Evolutionary conservation across 2,329 filamentous ascomycete genomes (phyloP).

Genomic region (Paecilomyces sp.): DNA sequence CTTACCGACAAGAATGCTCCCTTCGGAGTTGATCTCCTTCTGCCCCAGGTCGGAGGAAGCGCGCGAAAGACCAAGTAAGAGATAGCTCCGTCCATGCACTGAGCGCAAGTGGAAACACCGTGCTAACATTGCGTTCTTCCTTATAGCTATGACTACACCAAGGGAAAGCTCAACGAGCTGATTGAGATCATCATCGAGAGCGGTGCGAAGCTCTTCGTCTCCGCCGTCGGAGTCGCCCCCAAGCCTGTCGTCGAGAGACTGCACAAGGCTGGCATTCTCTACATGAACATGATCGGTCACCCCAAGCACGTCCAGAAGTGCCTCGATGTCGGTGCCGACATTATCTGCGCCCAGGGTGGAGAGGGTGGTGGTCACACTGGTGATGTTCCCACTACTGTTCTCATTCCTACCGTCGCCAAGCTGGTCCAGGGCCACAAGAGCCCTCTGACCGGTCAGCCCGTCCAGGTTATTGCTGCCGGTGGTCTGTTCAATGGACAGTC

Average conservation of each 20-base stretch:
- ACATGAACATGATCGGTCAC: constrained; percentile 99
- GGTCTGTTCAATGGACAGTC: constrained; percentile 91
- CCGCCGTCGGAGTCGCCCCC: constrained; percentile 88
- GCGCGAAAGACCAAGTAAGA: constrained; percentile 87
- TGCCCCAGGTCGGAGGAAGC: constrained; percentile 89
- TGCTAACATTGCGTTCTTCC: constrained; percentile 5
- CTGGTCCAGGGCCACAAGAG: constrained; percentile 74
- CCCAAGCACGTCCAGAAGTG: constrained; percentile 98
- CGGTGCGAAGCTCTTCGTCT: constrained; percentile 89
- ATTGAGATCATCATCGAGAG: constrained; percentile 89
- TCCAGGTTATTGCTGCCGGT: constrained; percentile 88
- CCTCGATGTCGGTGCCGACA: constrained; percentile 82
- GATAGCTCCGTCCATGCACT: not conserved
- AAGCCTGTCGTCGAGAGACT: constrained; percentile 82
- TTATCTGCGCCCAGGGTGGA: constrained; percentile 97
- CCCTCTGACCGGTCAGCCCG: constrained; percentile 76
- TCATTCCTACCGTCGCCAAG: constrained; percentile 87
- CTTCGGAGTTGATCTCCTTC: constrained; percentile 87
- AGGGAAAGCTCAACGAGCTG: constrained; percentile 91
- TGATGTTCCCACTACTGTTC: constrained; percentile 81
- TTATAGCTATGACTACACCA: constrained; percentile 94
- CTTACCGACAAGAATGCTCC: constrained; percentile 86
- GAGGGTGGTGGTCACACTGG: constrained; percentile 97
- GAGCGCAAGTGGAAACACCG: constrained; percentile 6
- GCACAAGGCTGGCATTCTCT: constrained; percentile 78